Evolutionary conservation across 208 protist species (phyloP), one percentile per base, ranked within the genome.

Genomic region (Naegleria lovaniensis): DNA sequence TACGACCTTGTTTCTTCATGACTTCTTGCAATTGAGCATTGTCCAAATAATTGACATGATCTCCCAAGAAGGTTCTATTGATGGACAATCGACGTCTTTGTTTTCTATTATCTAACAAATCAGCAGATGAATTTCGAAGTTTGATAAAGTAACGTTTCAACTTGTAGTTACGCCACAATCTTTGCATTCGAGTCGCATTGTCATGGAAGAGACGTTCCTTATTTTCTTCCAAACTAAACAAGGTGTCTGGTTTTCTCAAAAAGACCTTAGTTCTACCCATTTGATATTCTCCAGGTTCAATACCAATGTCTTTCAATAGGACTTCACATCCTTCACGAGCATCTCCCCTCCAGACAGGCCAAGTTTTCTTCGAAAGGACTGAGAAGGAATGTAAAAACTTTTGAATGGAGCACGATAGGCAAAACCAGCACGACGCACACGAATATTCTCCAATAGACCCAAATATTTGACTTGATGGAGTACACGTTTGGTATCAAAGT

Each of bases 391-490:
- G 94, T 2, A 98, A 92, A 92, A 99, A 99, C 88, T 95, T 96
- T 91, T 98, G 96, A 97, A 98, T 92, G 96, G 95, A 89, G 97
- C 92, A 33, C 97, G 92, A 67, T 97, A 98, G 90, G 96, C 97
- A 92, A 97, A 98, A 75, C 97, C 97, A 25, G 97, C 97, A 16
- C 97, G 93, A 11, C 97, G 93, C 79, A 98, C 97, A 90, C 96
- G 93, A 87, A 98, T 92, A 90, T 98, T 98, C 90, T 98, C 97
- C 3, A 98, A 91, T 16, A 98, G 93, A 79, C 97, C 97, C 16
- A 98, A 94, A 90, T 98, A 98, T 93, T 98, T 97, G 67, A 98
- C 94, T 89, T 99, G 98, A 93, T 98, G 97, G 85, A 96, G 83
- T 59, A 98, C 96, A 11, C 96, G 93, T 16, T 93, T 92, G 29